Evolutionary conservation across 2,329 filamentous ascomycete species (phyloP).

Genomic region (Colletotrichum kahawae): DNA sequence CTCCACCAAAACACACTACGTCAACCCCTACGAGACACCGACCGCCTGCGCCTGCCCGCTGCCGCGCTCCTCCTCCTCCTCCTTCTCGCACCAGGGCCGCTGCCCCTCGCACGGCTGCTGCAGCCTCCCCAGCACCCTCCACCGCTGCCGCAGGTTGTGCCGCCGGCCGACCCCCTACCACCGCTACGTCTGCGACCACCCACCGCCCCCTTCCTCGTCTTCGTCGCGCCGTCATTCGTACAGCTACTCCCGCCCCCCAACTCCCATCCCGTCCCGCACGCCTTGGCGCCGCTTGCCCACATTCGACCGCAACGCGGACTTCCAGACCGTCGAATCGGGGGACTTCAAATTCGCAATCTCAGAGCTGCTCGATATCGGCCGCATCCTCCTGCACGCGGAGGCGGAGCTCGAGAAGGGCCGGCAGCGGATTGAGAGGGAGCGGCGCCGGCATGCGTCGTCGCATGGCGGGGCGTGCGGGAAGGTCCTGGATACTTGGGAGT

Average conservation of each 20-base stretch:
- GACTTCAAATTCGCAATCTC: not conserved
- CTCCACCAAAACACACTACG: slow-evolving; percentile 23
- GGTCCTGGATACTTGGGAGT: not conserved
- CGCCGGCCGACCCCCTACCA: slow-evolving; percentile 3
- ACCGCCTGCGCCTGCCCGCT: slow-evolving; percentile 24
- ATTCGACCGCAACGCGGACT: slow-evolving; percentile 14
- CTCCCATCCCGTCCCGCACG: accelerated
- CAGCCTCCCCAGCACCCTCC: slow-evolving; percentile 14
- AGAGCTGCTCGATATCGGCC: slow-evolving; percentile 10
- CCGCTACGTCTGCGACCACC: not conserved
- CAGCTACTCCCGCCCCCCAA: not conserved
- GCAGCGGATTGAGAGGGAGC: not conserved
- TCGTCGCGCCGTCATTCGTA: slow-evolving; percentile 25
- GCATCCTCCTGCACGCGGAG: not conserved
- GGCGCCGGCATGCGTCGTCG: not conserved
- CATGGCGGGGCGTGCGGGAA: not conserved
- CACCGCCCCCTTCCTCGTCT: accelerated
- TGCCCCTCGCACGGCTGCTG: slow-evolving; percentile 34
- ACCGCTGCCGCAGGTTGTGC: slow-evolving; percentile 21
- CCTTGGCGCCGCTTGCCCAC: not conserved
- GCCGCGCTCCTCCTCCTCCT: not conserved
- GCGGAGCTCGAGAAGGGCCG: not conserved
- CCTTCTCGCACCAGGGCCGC: not conserved
- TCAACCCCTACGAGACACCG: slow-evolving; percentile 29
- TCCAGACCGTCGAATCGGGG: not conserved